These are phyloP conservation scores for Leccinum olivaceopallidum DNA, from an alignment of 768 basidiomycete species.

Conservation along the genomic window DNA sequence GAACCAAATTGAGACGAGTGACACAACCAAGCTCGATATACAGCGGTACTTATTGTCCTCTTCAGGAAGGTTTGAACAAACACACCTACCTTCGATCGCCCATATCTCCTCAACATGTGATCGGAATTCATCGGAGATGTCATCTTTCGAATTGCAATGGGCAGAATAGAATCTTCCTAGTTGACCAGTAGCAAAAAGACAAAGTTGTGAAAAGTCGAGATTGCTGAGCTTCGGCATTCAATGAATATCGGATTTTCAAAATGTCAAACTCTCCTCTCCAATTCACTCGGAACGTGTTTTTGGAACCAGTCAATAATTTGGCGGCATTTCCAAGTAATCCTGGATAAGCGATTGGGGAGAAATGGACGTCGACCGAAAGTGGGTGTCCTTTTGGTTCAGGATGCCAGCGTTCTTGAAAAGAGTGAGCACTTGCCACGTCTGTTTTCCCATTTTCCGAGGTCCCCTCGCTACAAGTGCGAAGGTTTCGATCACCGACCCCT, in stretches of 20 bases:
- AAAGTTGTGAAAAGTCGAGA: not conserved
- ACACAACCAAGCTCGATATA: not conserved
- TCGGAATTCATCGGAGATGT: not conserved
- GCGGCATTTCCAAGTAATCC: not conserved
- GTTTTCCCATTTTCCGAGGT: not conserved
- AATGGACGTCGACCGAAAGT: not conserved
- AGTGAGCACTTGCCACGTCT: not conserved
- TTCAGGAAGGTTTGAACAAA: not conserved
- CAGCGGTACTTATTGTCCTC: not conserved
- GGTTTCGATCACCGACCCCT: not conserved
- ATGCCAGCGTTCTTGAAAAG: not conserved
- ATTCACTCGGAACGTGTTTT: not conserved
- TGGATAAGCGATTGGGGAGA: not conserved
- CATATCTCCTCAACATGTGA: not conserved
- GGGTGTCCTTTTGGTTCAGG: not conserved
- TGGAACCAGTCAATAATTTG: not conserved
- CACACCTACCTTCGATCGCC: not conserved
- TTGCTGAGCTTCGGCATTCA: not conserved
- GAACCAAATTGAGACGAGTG: not conserved
- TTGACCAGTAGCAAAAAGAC: not conserved
- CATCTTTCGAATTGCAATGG: not conserved
- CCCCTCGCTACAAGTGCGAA: not conserved
- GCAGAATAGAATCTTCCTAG: not conserved
- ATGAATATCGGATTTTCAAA: not conserved
- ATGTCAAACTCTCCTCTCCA: not conserved